Evolutionary conservation across 163 green algal genomes (phyloP).

Genomic region (Scenedesmus sp.): DNA sequence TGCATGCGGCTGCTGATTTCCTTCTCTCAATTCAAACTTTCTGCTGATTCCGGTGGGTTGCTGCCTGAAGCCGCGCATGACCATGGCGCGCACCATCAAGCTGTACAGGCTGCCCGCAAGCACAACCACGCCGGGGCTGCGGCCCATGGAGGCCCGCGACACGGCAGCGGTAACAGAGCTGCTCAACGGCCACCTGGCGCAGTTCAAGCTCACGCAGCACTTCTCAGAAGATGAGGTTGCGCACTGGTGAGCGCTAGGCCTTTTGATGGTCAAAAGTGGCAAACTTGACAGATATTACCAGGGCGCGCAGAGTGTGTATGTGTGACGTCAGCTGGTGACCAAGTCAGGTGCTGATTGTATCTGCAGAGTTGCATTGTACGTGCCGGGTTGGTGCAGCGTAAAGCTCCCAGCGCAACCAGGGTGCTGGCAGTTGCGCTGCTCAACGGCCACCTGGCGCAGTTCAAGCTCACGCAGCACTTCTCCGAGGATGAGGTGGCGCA

Average conservation of each 20-base stretch:
- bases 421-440: conserved; percentile 71
- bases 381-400: too few relatives aligned
- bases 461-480: conserved; percentile 86
- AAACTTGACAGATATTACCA: background rate
- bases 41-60: background rate
- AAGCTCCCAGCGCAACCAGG: too few relatives aligned
- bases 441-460: conserved; percentile 84
- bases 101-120: conserved; percentile 93
- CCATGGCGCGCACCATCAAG: conserved; percentile 96
- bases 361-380: too few relatives aligned
- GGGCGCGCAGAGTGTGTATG: too few relatives aligned
- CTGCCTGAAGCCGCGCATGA: conserved; percentile 85
- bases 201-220: conserved; percentile 85
- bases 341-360: too few relatives aligned
- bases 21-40: background rate
- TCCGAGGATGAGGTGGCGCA: conserved; percentile 90
- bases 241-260: conserved; percentile 73
- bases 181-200: conserved; percentile 85
- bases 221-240: conserved; percentile 89
- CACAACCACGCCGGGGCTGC: conserved; percentile 82
- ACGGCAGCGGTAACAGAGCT: conserved; percentile 75
- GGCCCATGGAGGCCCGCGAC: conserved; percentile 78
- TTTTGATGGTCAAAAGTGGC: background rate
- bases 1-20: too few relatives aligned
- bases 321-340: too few relatives aligned